These are phyloP conservation scores for Casuarina equisetifolia DNA, from an alignment of 306 rosid species.

Conservation along the genomic window DNA sequence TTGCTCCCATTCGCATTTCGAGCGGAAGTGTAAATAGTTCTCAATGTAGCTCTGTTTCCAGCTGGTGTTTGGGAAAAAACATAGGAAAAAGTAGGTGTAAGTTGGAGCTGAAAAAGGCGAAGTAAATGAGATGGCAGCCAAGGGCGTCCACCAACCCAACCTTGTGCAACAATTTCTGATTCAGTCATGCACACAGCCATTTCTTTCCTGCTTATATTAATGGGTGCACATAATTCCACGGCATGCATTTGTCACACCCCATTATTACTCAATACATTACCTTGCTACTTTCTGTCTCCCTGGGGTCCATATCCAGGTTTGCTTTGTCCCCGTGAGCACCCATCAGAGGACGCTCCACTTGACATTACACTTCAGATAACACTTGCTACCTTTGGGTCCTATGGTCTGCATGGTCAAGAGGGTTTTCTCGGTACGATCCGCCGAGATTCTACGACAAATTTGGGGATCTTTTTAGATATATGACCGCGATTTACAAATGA, in stretches of 20 bases:
- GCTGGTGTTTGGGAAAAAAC: no score
- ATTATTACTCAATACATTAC: constrained; percentile 27
- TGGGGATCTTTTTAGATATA: no score
- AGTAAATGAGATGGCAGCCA: constrained; percentile 32
- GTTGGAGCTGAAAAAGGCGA: not conserved
- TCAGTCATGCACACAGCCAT: constrained; percentile 5
- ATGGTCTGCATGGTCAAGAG: no score
- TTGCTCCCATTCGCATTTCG: no score
- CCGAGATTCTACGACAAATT: no score
- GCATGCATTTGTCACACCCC: constrained; percentile 29
- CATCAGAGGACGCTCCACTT: constrained; percentile 1
- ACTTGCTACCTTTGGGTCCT: no score
- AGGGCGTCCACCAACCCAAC: constrained; percentile 10
- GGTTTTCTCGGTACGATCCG: no score
- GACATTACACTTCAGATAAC: no score
- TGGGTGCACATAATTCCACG: constrained; percentile 36
- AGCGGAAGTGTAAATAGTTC: no score
- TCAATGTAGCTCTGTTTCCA: no score
- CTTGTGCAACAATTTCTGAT: constrained; percentile 20
- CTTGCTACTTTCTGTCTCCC: constrained; percentile 8
- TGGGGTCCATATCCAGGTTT: constrained; percentile 19
- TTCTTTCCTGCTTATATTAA: constrained; percentile 23
- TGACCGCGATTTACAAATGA: no score
- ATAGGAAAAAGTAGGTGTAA: not conserved
- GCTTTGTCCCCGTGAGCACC: constrained; percentile 32